phyloP scores from a whole-genome alignment of 139 green algal genomes.

The Diplosphaera chodatii region DNA sequence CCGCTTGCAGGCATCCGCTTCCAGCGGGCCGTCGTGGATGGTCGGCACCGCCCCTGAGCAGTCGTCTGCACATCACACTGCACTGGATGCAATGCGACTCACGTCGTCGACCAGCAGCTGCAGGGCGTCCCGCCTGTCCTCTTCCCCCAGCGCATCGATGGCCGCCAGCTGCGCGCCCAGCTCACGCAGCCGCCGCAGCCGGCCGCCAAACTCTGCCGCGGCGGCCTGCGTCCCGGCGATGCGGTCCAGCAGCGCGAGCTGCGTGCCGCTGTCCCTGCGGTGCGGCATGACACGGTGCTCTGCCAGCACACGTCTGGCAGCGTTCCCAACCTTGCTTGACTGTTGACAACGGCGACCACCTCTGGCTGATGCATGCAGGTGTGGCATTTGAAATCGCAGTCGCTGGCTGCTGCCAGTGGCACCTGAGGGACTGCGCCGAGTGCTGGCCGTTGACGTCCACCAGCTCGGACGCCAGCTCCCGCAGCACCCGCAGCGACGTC shows the following conservation, averaged over 20 bases:
- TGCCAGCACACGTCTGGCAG: no score
- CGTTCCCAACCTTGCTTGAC: no score
- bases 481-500: slow-evolving; percentile 66
- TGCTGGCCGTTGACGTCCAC: slow-evolving; percentile 88
- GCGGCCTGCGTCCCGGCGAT: slow-evolving; percentile 37
- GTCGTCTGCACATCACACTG: no score
- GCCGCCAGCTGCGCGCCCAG: slow-evolving; percentile 30
- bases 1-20: no score
- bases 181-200: slow-evolving; percentile 15
- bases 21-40: no score
- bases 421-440: slow-evolving; percentile 38
- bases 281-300: background rate
- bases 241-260: slow-evolving; percentile 67
- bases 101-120: slow-evolving; percentile 38
- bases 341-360: no score
- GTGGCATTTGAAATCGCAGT: no score
- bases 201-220: slow-evolving; percentile 9
- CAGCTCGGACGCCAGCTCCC: slow-evolving; percentile 54
- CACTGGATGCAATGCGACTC: no score
- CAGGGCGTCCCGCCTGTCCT: slow-evolving; percentile 36
- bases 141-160: slow-evolving; percentile 46
- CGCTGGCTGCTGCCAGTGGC: no score
- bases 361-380: no score
- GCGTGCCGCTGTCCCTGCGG: slow-evolving; percentile 23
- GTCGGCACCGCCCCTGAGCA: no score